Percentiles rank a stretch among this genome's conserved stretches.
Evolutionary conservation across 371 early-diverging fungal genomes (phyloP).

Genomic region (Synchytrium microbalum): DNA sequence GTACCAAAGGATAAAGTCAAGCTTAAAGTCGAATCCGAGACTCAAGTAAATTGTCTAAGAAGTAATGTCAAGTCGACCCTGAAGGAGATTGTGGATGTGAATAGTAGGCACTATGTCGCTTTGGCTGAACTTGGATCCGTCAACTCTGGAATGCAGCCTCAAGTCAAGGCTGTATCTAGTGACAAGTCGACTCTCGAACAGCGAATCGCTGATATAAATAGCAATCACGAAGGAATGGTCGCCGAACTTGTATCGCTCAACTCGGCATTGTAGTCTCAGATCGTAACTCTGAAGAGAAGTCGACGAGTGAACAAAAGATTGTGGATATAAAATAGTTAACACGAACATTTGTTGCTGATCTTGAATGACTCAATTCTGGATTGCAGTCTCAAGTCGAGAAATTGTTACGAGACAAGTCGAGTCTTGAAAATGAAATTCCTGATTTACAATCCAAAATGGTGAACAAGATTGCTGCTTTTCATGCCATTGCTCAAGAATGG

Average conservation of each 20-base stretch:
- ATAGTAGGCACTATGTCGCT: neutral
- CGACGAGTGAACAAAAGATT: too few relatives aligned
- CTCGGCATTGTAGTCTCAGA: neutral
- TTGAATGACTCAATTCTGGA: too few relatives aligned
- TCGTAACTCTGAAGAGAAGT: neutral
- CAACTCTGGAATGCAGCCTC: neutral
- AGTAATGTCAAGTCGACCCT: neutral
- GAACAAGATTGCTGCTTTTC: too few relatives aligned
- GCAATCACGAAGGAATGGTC: neutral
- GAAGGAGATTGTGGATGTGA: neutral
- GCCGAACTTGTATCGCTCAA: neutral
- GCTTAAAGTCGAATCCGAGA: neutral
- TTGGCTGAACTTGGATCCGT: neutral
- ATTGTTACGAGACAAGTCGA: too few relatives aligned
- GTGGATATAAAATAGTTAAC: too few relatives aligned
- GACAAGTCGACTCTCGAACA: neutral
- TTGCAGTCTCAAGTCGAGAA: too few relatives aligned
- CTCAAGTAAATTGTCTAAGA: neutral
- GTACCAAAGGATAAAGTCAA: neutral
- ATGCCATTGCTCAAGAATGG: too few relatives aligned
- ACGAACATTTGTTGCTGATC: too few relatives aligned
- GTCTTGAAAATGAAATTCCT: neutral
- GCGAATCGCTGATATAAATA: neutral
- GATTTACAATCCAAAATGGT: too few relatives aligned
- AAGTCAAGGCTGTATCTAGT: neutral